Evolutionary conservation across 1,139 yeast genomes (phyloP), one percentile per base, ranked within the genome.

Genomic region (Sugiyamaella pinicola): DNA sequence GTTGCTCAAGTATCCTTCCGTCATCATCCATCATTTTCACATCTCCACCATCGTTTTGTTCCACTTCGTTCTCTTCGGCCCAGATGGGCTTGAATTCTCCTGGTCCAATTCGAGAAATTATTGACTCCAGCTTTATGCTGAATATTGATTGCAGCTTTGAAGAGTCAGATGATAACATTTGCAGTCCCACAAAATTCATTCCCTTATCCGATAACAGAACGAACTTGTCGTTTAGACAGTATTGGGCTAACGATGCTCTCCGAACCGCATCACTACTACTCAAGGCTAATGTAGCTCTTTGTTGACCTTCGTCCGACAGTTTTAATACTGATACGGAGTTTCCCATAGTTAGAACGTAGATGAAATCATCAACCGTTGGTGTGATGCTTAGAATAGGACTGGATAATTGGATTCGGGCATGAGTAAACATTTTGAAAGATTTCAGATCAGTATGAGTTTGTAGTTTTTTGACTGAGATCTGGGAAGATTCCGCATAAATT

Each of bases 171-270:
- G 45, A 48, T 3, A 13, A 13, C 19, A 47, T 37, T 26, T 37
- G 33, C 50, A 45, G 47, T 21, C 57, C 58, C 17, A 52, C 53
- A 12, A 55, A 29, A 24, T 40, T 38, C 41, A 54, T 51, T 22
- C 52, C 53, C 43, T 56, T 59, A 34, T 57, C 61, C 8, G 60
- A 51, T 18, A 56, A 54, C 6, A 60, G 22, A 8, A 53, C 43
- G 15, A 58, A 43, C 13, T 43, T 43, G 8, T 49, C 55, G 19
- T 45, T 44, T 13, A 55, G 26, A n/a, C 49, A 33, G 21, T 45
- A 34, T 45, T 60, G 57, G 12, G 52, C 45, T 2, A 49, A 49
- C 1, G 55, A 37, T 2, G 54, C 46, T 17, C 61, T 52, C 12
- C 53, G 35, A 22, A 49, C 50, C 6, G 51, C 24, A 26, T 57